Base-by-base conservation (phyloP, 1,139 yeast genomes). In the Trichomonascaceae sp. region DNA sequence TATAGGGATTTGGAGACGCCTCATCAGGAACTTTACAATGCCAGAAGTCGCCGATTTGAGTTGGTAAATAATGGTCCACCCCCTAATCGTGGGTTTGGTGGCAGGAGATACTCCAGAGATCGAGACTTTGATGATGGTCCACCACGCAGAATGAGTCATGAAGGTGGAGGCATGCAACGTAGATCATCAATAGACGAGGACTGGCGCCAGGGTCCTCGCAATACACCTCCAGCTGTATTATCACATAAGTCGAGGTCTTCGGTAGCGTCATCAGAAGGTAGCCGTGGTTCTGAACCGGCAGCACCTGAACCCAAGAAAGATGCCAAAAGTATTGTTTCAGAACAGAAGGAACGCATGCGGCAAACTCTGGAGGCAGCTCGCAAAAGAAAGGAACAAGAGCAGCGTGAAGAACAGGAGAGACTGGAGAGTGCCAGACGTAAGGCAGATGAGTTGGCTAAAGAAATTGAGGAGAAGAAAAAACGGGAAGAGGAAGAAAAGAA, bases 331-430 rank as follows among this genome's bases (percentile, higher is more conserved):
- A 52, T 61, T n/a, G 38, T 59, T 27, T 66, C 63, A 36, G 62
- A 63, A 48, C 75, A 72, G 56, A 67, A 70, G 49, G 67, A 65
- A 41, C 56, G 60, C 18, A 71, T 72, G 75, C 57, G 62, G 17
- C 59, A 59, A 22, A 63, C 68, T 6, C 60, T 68, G 19, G 72
- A 66, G 51, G 61, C 63, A 47, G 72, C 72, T 1, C 60, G 66
- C 19, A 64, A 61, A 54, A 64, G 74, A 30, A 67, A 68, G 52
- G 73, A 70, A 51, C 72, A 69, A 49, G 73, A 70, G 51, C 62
- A 55, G 47, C 59, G 60, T 20, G 55, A 52, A 18, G 73, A 70
- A 53, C 58, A 61, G 43, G 72, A 66, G 49, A 58, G 64, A 9
- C 59, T 62, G 43, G 69, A 61, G 51, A 66, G 64, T 8, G 64